Conservation (phyloP, 495 filamentous ascomycete genomes). For the Achaetomiella virescens region DNA sequence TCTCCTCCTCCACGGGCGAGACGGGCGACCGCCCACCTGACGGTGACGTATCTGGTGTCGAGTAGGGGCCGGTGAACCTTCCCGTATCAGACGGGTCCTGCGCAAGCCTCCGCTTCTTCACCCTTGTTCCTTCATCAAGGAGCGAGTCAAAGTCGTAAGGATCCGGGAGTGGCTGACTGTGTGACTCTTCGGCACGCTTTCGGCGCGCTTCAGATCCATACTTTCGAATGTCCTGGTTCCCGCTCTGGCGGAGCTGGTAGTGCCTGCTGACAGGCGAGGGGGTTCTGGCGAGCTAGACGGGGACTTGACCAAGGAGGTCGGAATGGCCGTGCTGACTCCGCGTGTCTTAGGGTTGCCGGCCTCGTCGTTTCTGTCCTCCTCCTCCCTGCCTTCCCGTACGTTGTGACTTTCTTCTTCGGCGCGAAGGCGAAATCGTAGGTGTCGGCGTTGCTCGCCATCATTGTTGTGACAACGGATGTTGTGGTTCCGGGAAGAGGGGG, state of each 20-base stretch:
- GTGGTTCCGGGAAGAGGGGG: neutral
- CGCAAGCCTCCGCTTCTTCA: conserved; percentile 26
- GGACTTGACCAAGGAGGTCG: conserved; percentile 13
- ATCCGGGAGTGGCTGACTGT: conserved; percentile 26
- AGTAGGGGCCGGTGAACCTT: conserved; percentile 19
- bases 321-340: conserved; percentile 13
- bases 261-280: conserved; percentile 7
- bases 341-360: conserved; percentile 6
- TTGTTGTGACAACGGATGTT: neutral
- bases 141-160: conserved; percentile 12
- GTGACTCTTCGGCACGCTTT: conserved; percentile 13
- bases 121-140: conserved; percentile 13
- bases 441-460: conserved; percentile 32
- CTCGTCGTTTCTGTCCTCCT: conserved; percentile 25
- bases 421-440: conserved; percentile 33
- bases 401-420: conserved; percentile 32
- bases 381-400: conserved; percentile 36
- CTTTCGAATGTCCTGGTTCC: conserved; percentile 1
- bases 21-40: conserved; percentile 10
- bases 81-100: conserved; percentile 21
- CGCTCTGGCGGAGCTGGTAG: conserved; percentile 5
- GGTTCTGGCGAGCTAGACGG: conserved; percentile 18
- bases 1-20: neutral
- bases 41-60: conserved; percentile 28
- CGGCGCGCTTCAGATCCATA: conserved; percentile 1